Conservation (phyloP, 139 green algal species). For the Astrephomene gubernaculifera region DNA sequence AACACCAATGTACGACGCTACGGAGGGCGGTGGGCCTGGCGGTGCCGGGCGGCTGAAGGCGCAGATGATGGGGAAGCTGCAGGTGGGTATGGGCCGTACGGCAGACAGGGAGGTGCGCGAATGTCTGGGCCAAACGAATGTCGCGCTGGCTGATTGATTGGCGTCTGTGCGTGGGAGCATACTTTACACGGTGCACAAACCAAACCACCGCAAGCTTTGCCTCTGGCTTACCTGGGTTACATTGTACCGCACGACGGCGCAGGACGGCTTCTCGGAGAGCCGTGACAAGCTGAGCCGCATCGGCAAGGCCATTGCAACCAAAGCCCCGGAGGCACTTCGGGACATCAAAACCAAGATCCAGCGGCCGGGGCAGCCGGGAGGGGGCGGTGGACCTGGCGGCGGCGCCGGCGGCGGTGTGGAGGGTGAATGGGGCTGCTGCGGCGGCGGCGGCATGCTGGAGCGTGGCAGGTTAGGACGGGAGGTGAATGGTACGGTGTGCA, state of each 20-base stretch:
- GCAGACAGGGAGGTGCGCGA: too few species aligned
- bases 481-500: too few species aligned
- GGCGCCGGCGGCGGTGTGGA: background rate
- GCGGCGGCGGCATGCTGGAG: background rate
- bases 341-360: constrained; percentile 27
- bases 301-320: constrained; percentile 31
- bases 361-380: background rate
- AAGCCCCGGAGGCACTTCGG: constrained; percentile 25
- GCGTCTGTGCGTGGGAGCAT: too few species aligned
- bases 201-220: too few species aligned
- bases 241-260: too few species aligned
- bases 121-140: too few species aligned
- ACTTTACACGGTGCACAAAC: too few species aligned
- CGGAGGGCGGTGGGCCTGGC: too few species aligned
- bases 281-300: constrained; percentile 37
- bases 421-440: background rate
- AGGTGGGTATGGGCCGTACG: background rate
- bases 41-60: background rate
- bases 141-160: too few species aligned
- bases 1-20: too few species aligned
- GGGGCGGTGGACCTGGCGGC: too few species aligned
- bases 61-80: constrained; percentile 38
- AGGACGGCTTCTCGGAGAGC: constrained; percentile 35
- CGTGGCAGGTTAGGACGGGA: background rate
- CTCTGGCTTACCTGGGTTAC: too few species aligned